Evolutionary conservation across 768 basidiomycete species (phyloP), one percentile per base, ranked within the genome.

Genomic region (Ramaria sp.): DNA sequence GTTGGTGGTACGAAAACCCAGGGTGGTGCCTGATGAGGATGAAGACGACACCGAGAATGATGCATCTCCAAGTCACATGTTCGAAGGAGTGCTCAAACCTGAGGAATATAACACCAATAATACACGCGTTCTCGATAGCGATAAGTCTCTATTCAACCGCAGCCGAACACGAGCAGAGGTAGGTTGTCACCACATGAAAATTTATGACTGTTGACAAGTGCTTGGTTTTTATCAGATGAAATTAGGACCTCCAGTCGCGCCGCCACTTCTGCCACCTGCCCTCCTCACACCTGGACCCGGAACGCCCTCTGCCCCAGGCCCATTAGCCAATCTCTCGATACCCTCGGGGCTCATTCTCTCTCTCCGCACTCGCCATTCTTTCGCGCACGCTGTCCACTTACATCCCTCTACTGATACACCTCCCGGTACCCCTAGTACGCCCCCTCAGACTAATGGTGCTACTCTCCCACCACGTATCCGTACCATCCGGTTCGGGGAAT

Each of bases 401-500:
- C 63, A 56, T 58, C 20, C 34, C 9, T 13, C 38, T 28, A 16
- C 36, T 50, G 49, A 56, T 10, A 25, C 24, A 43, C 32, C 42
- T 10, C 25, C 56, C 4, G 48, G 38, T 28, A 36, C 49, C 49
- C 43, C 57, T 52, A 56, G 39, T 52, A 58, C 39, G 44, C 44
- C 50, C 45, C 48, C 58, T 61, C 56, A 41, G 58, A 58, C 57
- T 38, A 56, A 60, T 47, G 25, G 28, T 28, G 16, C 15, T 52
- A 60, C 64, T 1, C 64, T 67, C 30, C 69, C 67, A 27, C 76
- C 85, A 43, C 82, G 84, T 59, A 96, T 95, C 74, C 85, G 82
- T 53, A 81, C 78, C 53, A 92, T 97, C 58, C 82, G 92, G 27
- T 94, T 97, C 61, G 94, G 94, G 25, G 75, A 79, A 54, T 94